A percentile compares a stretch with the other conserved stretches of the same genome.
These are phyloP conservation scores for Trypanosoma congolense DNA, from an alignment of 208 protist genomes.

Conservation along the genomic window DNA sequence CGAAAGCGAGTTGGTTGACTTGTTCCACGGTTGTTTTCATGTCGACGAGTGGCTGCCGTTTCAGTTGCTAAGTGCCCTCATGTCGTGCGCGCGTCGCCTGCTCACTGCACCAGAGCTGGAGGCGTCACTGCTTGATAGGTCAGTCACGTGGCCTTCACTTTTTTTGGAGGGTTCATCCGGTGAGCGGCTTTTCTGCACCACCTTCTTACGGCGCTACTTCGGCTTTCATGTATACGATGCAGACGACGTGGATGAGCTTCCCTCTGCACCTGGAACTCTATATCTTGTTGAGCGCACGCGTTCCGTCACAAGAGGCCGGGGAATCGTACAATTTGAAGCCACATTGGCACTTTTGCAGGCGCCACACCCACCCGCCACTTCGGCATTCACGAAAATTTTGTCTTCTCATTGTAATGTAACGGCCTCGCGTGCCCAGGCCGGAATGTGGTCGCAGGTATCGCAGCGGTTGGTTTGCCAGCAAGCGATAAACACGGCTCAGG, in stretches of 20 bases:
- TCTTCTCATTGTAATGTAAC: background rate
- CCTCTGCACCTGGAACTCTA: slow-evolving; percentile 11
- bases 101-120: slow-evolving; percentile 6
- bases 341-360: slow-evolving; percentile 18
- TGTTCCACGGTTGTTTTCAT: slow-evolving; percentile 14
- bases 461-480: slow-evolving; percentile 1
- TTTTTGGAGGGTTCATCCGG: slow-evolving; percentile 11
- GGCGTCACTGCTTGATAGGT: background rate
- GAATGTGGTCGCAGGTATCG: slow-evolving; percentile 17
- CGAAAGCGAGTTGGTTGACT: slow-evolving; percentile 5
- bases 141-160: slow-evolving; percentile 17
- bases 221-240: slow-evolving; percentile 21
- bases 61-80: slow-evolving; percentile 14
- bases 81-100: slow-evolving; percentile 16
- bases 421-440: background rate
- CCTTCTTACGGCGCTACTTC: slow-evolving; percentile 23
- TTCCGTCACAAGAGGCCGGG: background rate
- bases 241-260: slow-evolving; percentile 17
- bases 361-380: slow-evolving; percentile 6
- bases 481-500: background rate
- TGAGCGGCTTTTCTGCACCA: slow-evolving; percentile 27
- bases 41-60: slow-evolving; percentile 11
- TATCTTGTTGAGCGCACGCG: slow-evolving; percentile 22
- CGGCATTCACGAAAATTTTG: slow-evolving; percentile 15
- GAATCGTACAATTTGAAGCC: slow-evolving; percentile 6